A percentile compares a stretch with the other conserved stretches of the same genome.
Conservation (phyloP, 176 grass and related monocot species). For the Echinochloa phyllopogon region DNA sequence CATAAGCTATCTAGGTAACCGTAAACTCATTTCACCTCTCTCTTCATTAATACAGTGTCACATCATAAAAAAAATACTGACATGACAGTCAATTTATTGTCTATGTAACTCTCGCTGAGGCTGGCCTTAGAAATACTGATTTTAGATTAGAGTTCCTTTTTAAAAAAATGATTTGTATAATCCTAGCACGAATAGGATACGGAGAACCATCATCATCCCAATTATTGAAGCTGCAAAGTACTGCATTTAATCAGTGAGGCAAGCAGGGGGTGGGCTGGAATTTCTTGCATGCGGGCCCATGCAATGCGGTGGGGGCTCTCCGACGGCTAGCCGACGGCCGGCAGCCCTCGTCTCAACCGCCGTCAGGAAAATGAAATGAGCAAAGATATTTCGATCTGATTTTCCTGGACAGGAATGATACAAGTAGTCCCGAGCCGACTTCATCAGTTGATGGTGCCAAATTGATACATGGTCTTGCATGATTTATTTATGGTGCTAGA, state of each 20-base stretch:
- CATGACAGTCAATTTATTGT: too few species aligned
- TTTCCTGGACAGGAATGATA: background rate
- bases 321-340: background rate
- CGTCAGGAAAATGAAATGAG: background rate
- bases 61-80: too few species aligned
- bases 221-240: constrained; percentile 16
- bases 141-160: too few species aligned
- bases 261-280: background rate
- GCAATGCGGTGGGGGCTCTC: background rate
- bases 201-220: background rate
- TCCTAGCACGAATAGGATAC: background rate
- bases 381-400: background rate
- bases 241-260: background rate
- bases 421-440: background rate
- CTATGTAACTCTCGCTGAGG: too few species aligned
- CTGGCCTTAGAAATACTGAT: too few species aligned
- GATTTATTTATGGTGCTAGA: background rate
- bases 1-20: too few species aligned
- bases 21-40: too few species aligned
- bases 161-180: too few species aligned
- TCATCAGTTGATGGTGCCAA: background rate
- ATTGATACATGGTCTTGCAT: background rate
- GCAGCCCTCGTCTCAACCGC: background rate
- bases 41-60: too few species aligned
- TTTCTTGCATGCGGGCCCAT: background rate